These are phyloP conservation scores for Primulina tabacum DNA, from an alignment of 257 asterid species.

Conservation along the genomic window DNA sequence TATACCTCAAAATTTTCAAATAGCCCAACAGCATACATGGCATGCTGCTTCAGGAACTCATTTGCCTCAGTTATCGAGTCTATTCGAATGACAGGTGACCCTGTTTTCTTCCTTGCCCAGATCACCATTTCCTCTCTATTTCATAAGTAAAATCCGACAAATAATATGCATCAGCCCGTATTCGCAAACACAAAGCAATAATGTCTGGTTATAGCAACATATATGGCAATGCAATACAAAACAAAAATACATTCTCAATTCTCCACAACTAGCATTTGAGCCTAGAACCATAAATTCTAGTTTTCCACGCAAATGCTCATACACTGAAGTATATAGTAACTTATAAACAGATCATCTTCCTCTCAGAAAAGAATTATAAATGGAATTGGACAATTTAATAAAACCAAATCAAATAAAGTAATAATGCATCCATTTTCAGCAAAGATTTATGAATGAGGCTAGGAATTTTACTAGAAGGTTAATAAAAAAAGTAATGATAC, in stretches of 20 bases:
- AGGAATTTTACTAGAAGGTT: not conserved
- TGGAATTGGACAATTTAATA: not conserved
- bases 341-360: not conserved
- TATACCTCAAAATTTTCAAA: slow-evolving; percentile 77
- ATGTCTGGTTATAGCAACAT: not conserved
- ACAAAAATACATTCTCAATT: not conserved
- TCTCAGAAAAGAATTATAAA: not conserved
- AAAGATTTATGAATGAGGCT: not conserved
- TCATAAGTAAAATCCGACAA: slow-evolving; percentile 19
- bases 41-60: slow-evolving; percentile 63
- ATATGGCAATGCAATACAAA: slow-evolving; percentile 10
- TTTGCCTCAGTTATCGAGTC: slow-evolving; percentile 57
- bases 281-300: not conserved
- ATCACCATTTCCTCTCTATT: slow-evolving; percentile 85
- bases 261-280: slow-evolving; percentile 8
- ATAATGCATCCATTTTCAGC: not conserved
- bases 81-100: slow-evolving; percentile 64
- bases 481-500: too few relatives aligned
- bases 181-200: slow-evolving; percentile 23
- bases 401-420: not conserved
- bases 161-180: slow-evolving; percentile 22
- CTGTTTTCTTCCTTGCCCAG: slow-evolving; percentile 93
- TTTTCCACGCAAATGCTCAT: not conserved
- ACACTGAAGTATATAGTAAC: not conserved
- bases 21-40: slow-evolving; percentile 66